These are phyloP conservation scores for Amborella trichopoda DNA, from an alignment of 164 flowering plant genomes.

Conservation along the genomic window DNA sequence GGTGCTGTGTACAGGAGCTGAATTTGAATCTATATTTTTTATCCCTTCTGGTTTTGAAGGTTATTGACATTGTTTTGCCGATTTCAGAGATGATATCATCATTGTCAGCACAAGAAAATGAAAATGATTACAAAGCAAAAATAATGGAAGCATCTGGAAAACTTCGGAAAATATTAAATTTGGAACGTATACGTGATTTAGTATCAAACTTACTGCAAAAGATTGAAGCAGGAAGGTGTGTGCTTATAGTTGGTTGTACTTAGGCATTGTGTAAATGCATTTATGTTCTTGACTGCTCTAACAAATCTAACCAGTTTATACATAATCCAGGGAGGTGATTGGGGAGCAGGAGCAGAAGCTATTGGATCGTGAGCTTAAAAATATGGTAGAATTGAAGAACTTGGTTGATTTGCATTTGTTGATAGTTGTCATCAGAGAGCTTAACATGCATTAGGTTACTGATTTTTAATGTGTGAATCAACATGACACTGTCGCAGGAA, in stretches of 20 bases:
- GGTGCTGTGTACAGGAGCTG: neutral
- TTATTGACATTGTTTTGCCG: slow-evolving; percentile 5
- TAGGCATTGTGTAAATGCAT: no score
- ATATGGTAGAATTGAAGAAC: no score
- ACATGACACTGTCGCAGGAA: no score
- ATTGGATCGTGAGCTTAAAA: slow-evolving; percentile 50
- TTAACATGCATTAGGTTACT: no score
- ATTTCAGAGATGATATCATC: slow-evolving; percentile 49
- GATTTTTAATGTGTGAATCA: no score
- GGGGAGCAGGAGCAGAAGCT: slow-evolving; percentile 66
- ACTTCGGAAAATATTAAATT: slow-evolving; percentile 44
- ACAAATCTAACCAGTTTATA: no score
- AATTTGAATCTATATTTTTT: neutral
- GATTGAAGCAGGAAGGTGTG: no score
- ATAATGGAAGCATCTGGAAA: slow-evolving; percentile 55
- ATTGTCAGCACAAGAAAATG: slow-evolving; percentile 25
- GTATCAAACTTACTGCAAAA: slow-evolving; percentile 39
- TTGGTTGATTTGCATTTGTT: no score
- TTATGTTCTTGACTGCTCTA: no score
- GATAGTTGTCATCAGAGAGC: no score
- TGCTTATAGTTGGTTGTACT: no score
- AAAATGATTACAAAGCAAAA: slow-evolving; percentile 16
- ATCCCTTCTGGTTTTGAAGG: neutral
- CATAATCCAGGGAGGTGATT: no score
- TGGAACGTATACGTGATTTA: slow-evolving; percentile 49